phyloP scores from a whole-genome alignment of 2,329 filamentous ascomycete genomes.

The Penicillium sp. region DNA sequence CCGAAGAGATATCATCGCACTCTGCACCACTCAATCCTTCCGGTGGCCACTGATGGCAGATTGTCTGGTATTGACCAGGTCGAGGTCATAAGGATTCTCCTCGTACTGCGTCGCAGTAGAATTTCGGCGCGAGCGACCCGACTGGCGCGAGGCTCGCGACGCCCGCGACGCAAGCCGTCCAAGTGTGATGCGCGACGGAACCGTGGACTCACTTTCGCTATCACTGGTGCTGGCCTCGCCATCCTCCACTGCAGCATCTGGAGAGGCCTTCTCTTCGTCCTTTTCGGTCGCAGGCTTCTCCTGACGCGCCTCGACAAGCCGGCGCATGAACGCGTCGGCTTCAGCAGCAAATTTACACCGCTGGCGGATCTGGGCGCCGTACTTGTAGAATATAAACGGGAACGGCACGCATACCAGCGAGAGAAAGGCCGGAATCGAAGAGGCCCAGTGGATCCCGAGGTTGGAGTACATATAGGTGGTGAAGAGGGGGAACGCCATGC shows the following conservation, averaged over 20 bases:
- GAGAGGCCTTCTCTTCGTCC: background rate
- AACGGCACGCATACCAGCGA: slow-evolving; percentile 43
- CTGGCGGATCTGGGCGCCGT: slow-evolving; percentile 36
- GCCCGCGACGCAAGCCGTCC: slow-evolving; percentile 16
- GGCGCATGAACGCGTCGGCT: slow-evolving; percentile 31
- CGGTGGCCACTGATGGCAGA: slow-evolving; percentile 21
- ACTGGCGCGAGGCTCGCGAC: slow-evolving; percentile 20
- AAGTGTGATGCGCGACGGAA: slow-evolving; percentile 18
- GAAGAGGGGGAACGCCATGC: slow-evolving; percentile 48
- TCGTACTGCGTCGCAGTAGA: slow-evolving; percentile 24
- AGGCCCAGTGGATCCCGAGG: slow-evolving; percentile 49
- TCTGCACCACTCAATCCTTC: slow-evolving; percentile 12
- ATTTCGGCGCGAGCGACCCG: slow-evolving; percentile 18
- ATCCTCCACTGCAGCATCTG: background rate
- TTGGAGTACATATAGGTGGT: slow-evolving; percentile 45
- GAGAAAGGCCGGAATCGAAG: slow-evolving; percentile 45
- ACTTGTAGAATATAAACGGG: slow-evolving; percentile 42
- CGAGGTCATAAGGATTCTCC: slow-evolving; percentile 28
- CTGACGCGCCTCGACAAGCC: slow-evolving; percentile 11
- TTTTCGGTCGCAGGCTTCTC: slow-evolving; percentile 10
- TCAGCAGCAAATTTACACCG: slow-evolving; percentile 39
- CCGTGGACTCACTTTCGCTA: slow-evolving; percentile 16
- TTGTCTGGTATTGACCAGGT: slow-evolving; percentile 25
- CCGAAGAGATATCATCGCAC: no score
- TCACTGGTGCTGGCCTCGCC: slow-evolving; percentile 18